Percentiles rank a stretch among this genome's conserved stretches.
These are phyloP conservation scores for Pseudopyricularia cyperi DNA, from an alignment of 2,329 filamentous ascomycete genomes.

Conservation along the genomic window DNA sequence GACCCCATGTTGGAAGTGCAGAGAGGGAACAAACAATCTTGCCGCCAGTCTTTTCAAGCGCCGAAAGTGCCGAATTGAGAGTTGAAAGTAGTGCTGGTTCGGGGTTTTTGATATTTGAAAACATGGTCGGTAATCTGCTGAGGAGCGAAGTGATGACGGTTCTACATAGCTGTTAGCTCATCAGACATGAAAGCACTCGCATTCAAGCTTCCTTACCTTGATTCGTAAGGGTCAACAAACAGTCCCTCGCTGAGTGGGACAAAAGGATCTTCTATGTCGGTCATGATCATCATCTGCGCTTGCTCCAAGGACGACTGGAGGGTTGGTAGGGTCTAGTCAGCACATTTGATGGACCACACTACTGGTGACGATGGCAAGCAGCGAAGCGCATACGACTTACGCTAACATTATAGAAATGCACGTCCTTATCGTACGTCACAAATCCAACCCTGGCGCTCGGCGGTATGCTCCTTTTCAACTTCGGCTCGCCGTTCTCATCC, in stretches of 20 bases:
- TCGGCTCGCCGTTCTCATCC: constrained; percentile 38
- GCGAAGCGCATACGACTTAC: constrained; percentile 34
- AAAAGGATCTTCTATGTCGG: constrained; percentile 93
- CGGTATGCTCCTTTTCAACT: constrained; percentile 50
- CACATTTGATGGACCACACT: neutral
- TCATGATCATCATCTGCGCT: constrained; percentile 98
- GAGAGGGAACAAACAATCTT: constrained; percentile 84
- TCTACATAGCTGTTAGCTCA: constrained; percentile 20
- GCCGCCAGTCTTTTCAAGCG: constrained; percentile 74
- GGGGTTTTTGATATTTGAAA: constrained; percentile 76
- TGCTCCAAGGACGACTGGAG: constrained; percentile 58
- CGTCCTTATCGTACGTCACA: constrained; percentile 89
- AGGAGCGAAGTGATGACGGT: constrained; percentile 81
- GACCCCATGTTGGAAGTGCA: constrained; percentile 83
- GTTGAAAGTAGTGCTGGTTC: constrained; percentile 80
- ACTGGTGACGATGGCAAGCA: neutral
- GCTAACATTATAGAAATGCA: constrained; percentile 95
- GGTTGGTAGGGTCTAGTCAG: neutral
- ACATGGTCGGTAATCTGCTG: constrained; percentile 69
- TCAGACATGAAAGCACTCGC: neutral
- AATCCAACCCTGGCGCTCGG: constrained; percentile 81
- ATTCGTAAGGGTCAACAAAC: constrained; percentile 89
- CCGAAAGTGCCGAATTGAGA: constrained; percentile 71
- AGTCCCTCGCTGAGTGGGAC: constrained; percentile 82
- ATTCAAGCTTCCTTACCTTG: constrained; percentile 39